Percentiles rank a stretch among this genome's conserved stretches.
phyloP scores from a whole-genome alignment of 495 filamentous ascomycete species.

The Friedmanniomyces endolithicus region DNA sequence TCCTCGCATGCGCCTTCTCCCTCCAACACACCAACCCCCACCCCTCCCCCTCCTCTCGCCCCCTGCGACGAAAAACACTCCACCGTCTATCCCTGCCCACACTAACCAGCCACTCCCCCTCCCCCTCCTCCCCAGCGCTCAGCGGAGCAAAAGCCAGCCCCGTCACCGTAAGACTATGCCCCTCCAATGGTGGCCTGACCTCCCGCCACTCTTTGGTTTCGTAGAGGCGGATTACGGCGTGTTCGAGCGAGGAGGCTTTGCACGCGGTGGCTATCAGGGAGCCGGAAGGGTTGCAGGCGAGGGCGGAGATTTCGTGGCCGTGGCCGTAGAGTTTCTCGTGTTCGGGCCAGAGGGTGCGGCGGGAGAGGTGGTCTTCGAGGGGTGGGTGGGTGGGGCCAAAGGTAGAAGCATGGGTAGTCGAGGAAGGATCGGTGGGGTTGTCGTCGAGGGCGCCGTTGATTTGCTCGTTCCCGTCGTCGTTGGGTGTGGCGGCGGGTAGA shows the following conservation, averaged over 20 bases:
- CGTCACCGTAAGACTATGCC: slow-evolving; percentile 76
- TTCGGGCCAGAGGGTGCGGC: slow-evolving; percentile 91
- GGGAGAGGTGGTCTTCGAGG: slow-evolving; percentile 74
- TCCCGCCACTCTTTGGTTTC: slow-evolving; percentile 79
- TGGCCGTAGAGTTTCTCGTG: slow-evolving; percentile 95
- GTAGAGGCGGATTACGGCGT: slow-evolving; percentile 87
- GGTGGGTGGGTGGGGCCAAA: slow-evolving; percentile 55
- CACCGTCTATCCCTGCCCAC: slow-evolving; percentile 87
- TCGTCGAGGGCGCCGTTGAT: slow-evolving; percentile 7
- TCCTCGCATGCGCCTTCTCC: slow-evolving; percentile 74
- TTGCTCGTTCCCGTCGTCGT: slow-evolving; percentile 28
- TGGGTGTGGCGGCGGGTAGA: slow-evolving; percentile 44
- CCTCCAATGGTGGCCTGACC: slow-evolving; percentile 63
- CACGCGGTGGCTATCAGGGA: slow-evolving; percentile 80
- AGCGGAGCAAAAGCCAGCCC: slow-evolving; percentile 61
- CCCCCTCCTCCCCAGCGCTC: slow-evolving; percentile 22
- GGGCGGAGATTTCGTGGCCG: slow-evolving; percentile 91
- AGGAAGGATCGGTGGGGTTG: slow-evolving; percentile 21
- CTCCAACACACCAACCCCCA: slow-evolving; percentile 43
- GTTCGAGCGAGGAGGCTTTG: slow-evolving; percentile 79
- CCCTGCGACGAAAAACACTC: slow-evolving; percentile 64
- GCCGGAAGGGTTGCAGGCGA: slow-evolving; percentile 66
- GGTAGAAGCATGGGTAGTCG: slow-evolving; percentile 32
- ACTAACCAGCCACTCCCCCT: slow-evolving; percentile 65
- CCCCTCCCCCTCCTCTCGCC: slow-evolving; percentile 25